Evolutionary conservation across 257 asterid species (phyloP).

Genomic region (Jaltomata sinuosa): DNA sequence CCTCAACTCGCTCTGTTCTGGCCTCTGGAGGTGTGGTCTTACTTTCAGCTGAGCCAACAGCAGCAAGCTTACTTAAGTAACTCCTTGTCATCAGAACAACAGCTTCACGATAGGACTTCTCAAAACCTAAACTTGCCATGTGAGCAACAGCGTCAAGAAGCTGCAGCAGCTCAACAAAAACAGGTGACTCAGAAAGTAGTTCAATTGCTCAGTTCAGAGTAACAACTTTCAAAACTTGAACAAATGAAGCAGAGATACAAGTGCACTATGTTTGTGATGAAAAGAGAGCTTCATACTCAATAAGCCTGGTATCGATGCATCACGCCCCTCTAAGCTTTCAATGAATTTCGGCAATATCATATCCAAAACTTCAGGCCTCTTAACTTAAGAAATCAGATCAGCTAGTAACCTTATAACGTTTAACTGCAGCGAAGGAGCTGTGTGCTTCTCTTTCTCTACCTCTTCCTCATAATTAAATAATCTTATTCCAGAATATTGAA

Average conservation of each 20-base stretch:
- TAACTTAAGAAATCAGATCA: conserved; percentile 56
- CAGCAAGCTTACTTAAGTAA: conserved; percentile 78
- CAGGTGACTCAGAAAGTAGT: conserved; percentile 21
- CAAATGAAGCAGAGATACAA: neutral
- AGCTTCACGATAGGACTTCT: conserved; percentile 92
- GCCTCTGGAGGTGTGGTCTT: conserved; percentile 71
- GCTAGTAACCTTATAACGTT: conserved; percentile 78
- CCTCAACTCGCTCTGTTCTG: conserved; percentile 94
- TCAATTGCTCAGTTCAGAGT: neutral
- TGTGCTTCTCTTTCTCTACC: conserved; percentile 69
- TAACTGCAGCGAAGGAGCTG: conserved; percentile 72
- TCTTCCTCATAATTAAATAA: neutral
- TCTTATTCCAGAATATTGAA: neutral
- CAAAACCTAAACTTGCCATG: conserved; percentile 93
- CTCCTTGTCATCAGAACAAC: conserved; percentile 84
- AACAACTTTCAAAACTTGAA: neutral
- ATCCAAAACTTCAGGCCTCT: conserved; percentile 85
- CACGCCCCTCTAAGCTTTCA: conserved; percentile 97
- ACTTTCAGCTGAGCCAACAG: conserved; percentile 84
- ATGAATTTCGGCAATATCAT: conserved; percentile 83
- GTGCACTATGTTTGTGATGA: neutral
- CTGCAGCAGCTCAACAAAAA: conserved; percentile 74
- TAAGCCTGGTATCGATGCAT: conserved; percentile 77
- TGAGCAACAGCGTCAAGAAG: conserved; percentile 99
- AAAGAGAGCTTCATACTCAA: conserved; percentile 45